A percentile compares a stretch with the other conserved stretches of the same genome.
Conservation (phyloP, 495 filamentous ascomycete genomes). For the Lophiotrema nucula region DNA sequence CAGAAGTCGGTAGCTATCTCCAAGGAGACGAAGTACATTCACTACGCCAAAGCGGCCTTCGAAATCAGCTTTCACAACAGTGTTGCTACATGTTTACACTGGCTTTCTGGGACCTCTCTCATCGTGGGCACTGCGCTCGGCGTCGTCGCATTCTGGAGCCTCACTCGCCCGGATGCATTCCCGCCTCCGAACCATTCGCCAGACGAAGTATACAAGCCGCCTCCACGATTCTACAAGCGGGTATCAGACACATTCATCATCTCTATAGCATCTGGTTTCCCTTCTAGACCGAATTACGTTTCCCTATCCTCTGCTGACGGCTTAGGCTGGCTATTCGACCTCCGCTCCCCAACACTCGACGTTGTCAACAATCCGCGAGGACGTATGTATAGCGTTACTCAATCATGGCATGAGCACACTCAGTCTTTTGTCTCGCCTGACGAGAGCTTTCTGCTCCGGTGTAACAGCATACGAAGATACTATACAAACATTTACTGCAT, state of each 20-base stretch:
- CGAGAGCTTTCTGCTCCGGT: slow-evolving; percentile 56
- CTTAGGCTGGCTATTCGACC: slow-evolving; percentile 56
- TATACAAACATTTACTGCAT: slow-evolving; percentile 49
- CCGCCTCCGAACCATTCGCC: neutral
- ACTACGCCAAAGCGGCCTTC: slow-evolving; percentile 54
- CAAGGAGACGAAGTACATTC: slow-evolving; percentile 39
- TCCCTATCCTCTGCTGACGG: slow-evolving; percentile 59
- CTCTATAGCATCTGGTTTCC: slow-evolving; percentile 56
- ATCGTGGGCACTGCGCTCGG: slow-evolving; percentile 65
- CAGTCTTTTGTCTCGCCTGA: slow-evolving; percentile 57
- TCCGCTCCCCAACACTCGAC: slow-evolving; percentile 52
- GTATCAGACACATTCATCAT: slow-evolving; percentile 63
- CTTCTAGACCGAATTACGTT: slow-evolving; percentile 58
- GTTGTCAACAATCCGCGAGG: slow-evolving; percentile 51
- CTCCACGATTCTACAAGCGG: slow-evolving; percentile 56
- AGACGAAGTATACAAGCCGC: slow-evolving; percentile 15
- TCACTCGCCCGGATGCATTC: slow-evolving; percentile 28
- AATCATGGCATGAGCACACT: slow-evolving; percentile 58
- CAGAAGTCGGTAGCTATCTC: slow-evolving; percentile 19
- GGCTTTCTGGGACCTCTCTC: slow-evolving; percentile 61
- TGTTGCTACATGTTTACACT: slow-evolving; percentile 59
- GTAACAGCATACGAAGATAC: slow-evolving; percentile 56
- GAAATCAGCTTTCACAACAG: slow-evolving; percentile 49
- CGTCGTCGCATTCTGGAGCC: slow-evolving; percentile 58
- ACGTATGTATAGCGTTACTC: slow-evolving; percentile 48